phyloP scores from a whole-genome alignment of 805 yeast genomes.

The Ogataea nitratoaversa region DNA sequence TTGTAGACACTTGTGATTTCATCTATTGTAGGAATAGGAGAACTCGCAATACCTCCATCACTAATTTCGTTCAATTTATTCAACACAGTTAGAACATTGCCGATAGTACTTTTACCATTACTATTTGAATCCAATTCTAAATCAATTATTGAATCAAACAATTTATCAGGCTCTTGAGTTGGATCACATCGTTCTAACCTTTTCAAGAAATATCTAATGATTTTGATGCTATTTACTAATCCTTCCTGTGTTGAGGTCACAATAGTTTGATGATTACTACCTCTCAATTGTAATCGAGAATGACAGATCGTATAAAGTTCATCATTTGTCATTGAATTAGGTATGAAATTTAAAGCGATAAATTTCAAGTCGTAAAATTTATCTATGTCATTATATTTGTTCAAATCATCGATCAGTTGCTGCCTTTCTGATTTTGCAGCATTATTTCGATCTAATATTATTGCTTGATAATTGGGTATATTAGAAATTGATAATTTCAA shows the following conservation, averaged over 20 bases:
- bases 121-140: conserved; percentile 34
- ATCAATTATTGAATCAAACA: conserved; percentile 58
- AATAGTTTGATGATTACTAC: conserved; percentile 80
- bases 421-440: conserved; percentile 60
- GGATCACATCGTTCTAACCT: conserved; percentile 55
- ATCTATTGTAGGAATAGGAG: not conserved
- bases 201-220: conserved; percentile 65
- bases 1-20: not conserved
- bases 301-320: conserved; percentile 44
- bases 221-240: conserved; percentile 43
- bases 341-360: conserved; percentile 61
- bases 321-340: conserved; percentile 18
- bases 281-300: conserved; percentile 56
- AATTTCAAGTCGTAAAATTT: conserved; percentile 41
- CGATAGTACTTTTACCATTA: not conserved
- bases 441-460: conserved; percentile 74
- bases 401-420: conserved; percentile 51
- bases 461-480: conserved; percentile 37
- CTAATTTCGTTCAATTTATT: not conserved
- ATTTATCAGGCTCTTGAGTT: conserved; percentile 46
- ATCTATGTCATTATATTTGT: conserved; percentile 33
- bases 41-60: not conserved
- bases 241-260: conserved; percentile 38
- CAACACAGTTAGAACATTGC: not conserved
- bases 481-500: conserved; percentile 37